These are phyloP conservation scores for Melampsora abietis-canadensis DNA, from an alignment of 1,284 basidiomycete species.

Conservation along the genomic window DNA sequence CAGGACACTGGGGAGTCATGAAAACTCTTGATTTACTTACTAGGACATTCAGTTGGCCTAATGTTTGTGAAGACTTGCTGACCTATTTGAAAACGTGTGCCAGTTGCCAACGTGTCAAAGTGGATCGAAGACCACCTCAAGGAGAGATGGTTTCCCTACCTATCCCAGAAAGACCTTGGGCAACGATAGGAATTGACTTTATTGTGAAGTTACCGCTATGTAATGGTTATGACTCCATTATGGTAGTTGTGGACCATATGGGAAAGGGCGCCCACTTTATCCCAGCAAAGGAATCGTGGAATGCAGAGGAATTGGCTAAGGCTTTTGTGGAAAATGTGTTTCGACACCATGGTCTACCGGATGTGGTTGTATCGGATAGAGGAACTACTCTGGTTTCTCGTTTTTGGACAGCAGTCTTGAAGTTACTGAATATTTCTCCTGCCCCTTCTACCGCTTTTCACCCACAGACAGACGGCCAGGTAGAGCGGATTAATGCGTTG, in stretches of 20 bases:
- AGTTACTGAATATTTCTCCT: slow-evolving; percentile 48
- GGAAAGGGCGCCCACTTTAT: slow-evolving; percentile 41
- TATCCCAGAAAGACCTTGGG: slow-evolving; percentile 40
- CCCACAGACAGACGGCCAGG: too few species aligned
- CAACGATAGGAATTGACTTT: slow-evolving; percentile 44
- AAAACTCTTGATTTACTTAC: neutral
- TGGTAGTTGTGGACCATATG: slow-evolving; percentile 48
- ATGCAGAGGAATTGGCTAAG: slow-evolving; percentile 1
- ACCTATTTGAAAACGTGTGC: neutral
- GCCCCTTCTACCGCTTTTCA: slow-evolving; percentile 43
- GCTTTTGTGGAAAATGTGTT: neutral
- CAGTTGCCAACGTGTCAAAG: slow-evolving; percentile 15
- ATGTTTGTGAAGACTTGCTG: neutral
- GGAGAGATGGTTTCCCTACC: neutral
- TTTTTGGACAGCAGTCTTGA: slow-evolving; percentile 47
- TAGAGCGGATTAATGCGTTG: slow-evolving; percentile 13
- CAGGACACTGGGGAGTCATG: slow-evolving; percentile 8
- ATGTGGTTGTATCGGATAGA: slow-evolving; percentile 51
- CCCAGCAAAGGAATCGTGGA: slow-evolving; percentile 1
- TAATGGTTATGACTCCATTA: slow-evolving; percentile 44
- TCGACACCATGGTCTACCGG: slow-evolving; percentile 49
- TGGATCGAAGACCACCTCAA: neutral
- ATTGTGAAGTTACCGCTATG: slow-evolving; percentile 44
- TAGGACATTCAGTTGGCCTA: slow-evolving; percentile 14
- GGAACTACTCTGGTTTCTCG: slow-evolving; percentile 52